phyloP scores from a whole-genome alignment of 139 green algal species.

The Micractinium sp. region DNA sequence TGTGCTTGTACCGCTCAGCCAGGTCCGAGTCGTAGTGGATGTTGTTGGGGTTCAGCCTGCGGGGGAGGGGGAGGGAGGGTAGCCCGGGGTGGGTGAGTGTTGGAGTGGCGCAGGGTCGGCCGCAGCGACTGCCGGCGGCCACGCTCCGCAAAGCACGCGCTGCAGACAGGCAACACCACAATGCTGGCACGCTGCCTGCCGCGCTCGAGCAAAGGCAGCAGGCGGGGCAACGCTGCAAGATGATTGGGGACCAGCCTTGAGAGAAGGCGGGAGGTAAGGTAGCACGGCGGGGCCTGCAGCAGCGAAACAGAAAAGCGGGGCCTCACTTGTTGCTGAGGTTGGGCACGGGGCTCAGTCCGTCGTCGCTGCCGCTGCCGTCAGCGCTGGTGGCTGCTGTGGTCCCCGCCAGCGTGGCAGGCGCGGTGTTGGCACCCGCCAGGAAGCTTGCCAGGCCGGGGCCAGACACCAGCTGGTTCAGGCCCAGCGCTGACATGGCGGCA shows the following conservation, averaged over 20 bases:
- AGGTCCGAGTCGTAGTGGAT: constrained; percentile 77
- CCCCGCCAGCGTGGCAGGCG: neutral
- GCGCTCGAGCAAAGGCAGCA: neutral
- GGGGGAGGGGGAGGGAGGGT: neutral
- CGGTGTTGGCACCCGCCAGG: neutral
- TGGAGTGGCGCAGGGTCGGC: neutral
- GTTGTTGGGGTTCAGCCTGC: constrained; percentile 82
- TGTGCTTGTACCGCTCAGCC: constrained; percentile 75
- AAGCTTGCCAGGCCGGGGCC: neutral
- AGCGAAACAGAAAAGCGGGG: neutral
- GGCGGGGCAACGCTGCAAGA: neutral
- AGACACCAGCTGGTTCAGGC: constrained; percentile 8
- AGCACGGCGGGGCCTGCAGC: neutral
- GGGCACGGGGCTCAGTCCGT: constrained; percentile 40
- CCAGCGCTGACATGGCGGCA: constrained; percentile 12
- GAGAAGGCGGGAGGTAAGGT: neutral
- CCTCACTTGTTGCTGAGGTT: constrained; percentile 76
- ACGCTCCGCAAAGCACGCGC: too few relatives aligned
- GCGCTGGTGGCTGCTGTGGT: neutral
- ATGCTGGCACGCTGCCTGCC: too few relatives aligned
- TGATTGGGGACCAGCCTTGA: too few relatives aligned
- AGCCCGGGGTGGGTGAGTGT: too few relatives aligned
- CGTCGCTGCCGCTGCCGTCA: constrained; percentile 27
- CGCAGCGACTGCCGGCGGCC: too few relatives aligned
- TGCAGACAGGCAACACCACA: too few relatives aligned